These are phyloP conservation scores for Boechera divaricarpa DNA, from an alignment of 345 rosid species.

Conservation along the genomic window DNA sequence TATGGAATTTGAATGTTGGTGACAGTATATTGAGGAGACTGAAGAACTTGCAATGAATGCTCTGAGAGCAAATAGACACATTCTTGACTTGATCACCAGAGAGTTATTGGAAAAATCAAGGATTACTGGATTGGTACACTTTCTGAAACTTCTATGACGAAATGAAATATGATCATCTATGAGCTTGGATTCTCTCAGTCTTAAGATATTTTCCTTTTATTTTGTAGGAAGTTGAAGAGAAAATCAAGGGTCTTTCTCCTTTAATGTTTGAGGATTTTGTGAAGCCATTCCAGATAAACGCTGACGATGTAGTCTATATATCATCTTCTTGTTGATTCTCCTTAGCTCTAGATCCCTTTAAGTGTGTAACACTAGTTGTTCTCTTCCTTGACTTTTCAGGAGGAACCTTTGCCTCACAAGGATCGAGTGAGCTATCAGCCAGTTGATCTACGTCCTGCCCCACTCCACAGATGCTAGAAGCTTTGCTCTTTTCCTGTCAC, in stretches of 20 bases:
- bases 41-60: constrained; percentile 94
- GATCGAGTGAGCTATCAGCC: constrained; percentile 72
- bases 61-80: constrained; percentile 67
- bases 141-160: neutral
- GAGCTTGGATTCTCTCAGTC: neutral
- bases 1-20: constrained; percentile 43
- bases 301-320: constrained; percentile 61
- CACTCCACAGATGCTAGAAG: constrained; percentile 68
- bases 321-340: constrained; percentile 24
- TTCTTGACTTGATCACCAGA: constrained; percentile 72
- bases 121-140: constrained; percentile 90
- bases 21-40: constrained; percentile 88
- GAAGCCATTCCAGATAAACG: constrained; percentile 76
- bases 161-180: constrained; percentile 5
- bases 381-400: constrained; percentile 51
- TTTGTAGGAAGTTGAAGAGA: constrained; percentile 78
- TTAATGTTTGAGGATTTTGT: constrained; percentile 88
- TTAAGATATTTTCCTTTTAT: constrained; percentile 20
- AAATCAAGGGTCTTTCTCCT: constrained; percentile 68
- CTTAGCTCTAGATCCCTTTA: constrained; percentile 10
- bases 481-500: constrained; percentile 14
- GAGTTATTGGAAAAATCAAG: constrained; percentile 78
- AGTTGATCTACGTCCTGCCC: constrained; percentile 79
- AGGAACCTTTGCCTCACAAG: constrained; percentile 71
- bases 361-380: constrained; percentile 4